phyloP scores from a whole-genome alignment of 2,329 filamentous ascomycete genomes.

The Malbranchea cinnamomea region DNA sequence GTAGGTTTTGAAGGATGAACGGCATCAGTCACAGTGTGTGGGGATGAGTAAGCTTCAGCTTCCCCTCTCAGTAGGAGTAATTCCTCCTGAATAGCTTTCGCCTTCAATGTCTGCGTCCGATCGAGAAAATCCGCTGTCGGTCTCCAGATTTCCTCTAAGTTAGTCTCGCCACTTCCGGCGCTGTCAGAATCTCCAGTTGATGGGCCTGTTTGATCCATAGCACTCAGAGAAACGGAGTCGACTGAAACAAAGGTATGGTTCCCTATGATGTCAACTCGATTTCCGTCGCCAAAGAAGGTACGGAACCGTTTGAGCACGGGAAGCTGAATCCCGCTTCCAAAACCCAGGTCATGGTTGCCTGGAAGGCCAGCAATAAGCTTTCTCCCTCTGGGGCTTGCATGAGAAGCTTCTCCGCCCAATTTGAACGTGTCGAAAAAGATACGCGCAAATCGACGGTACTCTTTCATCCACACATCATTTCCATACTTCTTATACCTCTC shows the following conservation, averaged over 20 bases:
- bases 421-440: conserved; percentile 67
- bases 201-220: conserved; percentile 43
- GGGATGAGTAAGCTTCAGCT: conserved; percentile 39
- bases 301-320: conserved; percentile 71
- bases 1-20: conserved; percentile 25
- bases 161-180: conserved; percentile 34
- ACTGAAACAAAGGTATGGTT: conserved; percentile 94
- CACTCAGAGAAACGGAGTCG: conserved; percentile 77
- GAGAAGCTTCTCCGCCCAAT: conserved; percentile 38
- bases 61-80: conserved; percentile 50
- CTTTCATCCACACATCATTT: conserved; percentile 68
- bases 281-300: conserved; percentile 80
- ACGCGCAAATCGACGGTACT: conserved; percentile 72
- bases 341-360: conserved; percentile 90
- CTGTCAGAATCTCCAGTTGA: conserved; percentile 32
- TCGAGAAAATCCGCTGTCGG: conserved; percentile 65
- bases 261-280: conserved; percentile 76
- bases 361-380: conserved; percentile 75
- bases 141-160: conserved; percentile 50
- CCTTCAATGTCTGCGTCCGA: conserved; percentile 47
- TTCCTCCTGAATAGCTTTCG: conserved; percentile 53
- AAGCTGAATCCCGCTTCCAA: conserved; percentile 69
- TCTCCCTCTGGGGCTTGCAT: conserved; percentile 48
- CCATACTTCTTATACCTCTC: conserved; percentile 62
- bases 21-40: conserved; percentile 46